A percentile compares a stretch with the other conserved stretches of the same genome.
Conservation (phyloP, 2,329 filamentous ascomycete genomes). For the Chrysoporthe austroafricana region DNA sequence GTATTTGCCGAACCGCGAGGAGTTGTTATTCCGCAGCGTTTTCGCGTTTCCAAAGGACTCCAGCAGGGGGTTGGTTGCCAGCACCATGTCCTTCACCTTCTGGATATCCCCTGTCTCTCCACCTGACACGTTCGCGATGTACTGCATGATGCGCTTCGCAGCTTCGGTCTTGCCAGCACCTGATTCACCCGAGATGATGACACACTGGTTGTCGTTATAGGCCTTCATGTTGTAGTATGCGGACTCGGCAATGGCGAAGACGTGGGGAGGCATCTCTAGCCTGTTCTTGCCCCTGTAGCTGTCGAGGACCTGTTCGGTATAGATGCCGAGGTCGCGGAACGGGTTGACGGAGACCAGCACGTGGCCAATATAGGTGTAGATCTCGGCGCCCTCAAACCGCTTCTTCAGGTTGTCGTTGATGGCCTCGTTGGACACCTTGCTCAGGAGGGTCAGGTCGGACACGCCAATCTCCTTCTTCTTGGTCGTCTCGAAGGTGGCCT, state of each 20-base stretch:
- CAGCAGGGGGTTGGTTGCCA: slow-evolving; percentile 94
- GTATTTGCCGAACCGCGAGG: slow-evolving; percentile 97
- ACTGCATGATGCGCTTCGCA: slow-evolving; percentile 98
- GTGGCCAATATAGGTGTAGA: slow-evolving; percentile 99
- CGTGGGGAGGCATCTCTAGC: slow-evolving; percentile 91
- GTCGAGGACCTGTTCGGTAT: slow-evolving; percentile 90
- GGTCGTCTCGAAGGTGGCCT: slow-evolving; percentile 91
- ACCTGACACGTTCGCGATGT: slow-evolving; percentile 95
- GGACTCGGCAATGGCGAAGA: slow-evolving; percentile 95
- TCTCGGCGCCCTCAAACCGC: slow-evolving; percentile 94
- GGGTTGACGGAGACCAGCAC: slow-evolving; percentile 99
- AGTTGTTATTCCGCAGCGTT: slow-evolving; percentile 98
- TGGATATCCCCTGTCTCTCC: slow-evolving; percentile 85
- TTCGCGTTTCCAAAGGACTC: slow-evolving; percentile 99
- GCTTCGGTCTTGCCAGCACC: slow-evolving; percentile 98
- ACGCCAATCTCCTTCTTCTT: slow-evolving; percentile 99
- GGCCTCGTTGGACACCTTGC: slow-evolving; percentile 98
- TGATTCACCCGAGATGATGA: slow-evolving; percentile 98
- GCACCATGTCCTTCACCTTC: slow-evolving; percentile 98
- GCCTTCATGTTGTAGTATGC: slow-evolving; percentile 99
- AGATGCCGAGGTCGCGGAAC: slow-evolving; percentile 96
- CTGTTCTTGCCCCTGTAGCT: slow-evolving; percentile 97
- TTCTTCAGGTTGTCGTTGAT: slow-evolving; percentile 99
- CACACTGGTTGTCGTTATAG: slow-evolving; percentile 98
- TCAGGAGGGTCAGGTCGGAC: slow-evolving; percentile 94